Conservation (phyloP, 768 basidiomycete species). For the Suillus occidentalis region DNA sequence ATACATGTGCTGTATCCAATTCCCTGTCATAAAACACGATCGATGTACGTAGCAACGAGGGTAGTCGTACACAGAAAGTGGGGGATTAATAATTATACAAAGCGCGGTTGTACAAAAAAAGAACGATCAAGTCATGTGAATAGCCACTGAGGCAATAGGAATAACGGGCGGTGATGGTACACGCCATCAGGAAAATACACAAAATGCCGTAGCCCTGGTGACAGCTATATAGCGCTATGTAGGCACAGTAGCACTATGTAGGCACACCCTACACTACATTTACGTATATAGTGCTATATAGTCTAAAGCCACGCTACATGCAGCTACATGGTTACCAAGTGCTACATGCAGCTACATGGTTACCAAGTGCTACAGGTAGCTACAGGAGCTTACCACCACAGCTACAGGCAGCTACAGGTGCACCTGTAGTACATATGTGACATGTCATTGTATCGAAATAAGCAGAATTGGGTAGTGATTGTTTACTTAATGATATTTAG, state of each 20-base stretch:
- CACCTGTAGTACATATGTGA: too few relatives aligned
- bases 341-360: background rate
- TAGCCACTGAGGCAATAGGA: too few relatives aligned
- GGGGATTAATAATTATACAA: too few relatives aligned
- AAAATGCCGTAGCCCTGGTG: background rate
- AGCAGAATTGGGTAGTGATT: too few relatives aligned
- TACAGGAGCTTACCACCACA: too few relatives aligned
- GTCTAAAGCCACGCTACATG: background rate
- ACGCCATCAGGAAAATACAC: background rate
- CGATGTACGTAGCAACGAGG: background rate
- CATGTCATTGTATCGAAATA: too few relatives aligned
- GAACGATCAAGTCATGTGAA: too few relatives aligned
- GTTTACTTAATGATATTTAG: too few relatives aligned
- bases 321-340: background rate
- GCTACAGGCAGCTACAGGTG: too few relatives aligned
- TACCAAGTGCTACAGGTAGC: background rate
- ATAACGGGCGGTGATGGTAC: background rate
- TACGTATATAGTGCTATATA: background rate
- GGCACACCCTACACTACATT: background rate
- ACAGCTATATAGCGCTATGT: background rate
- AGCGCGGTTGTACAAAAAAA: background rate
- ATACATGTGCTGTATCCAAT: background rate
- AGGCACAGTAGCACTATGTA: slow-evolving; percentile 1
- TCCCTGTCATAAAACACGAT: background rate
- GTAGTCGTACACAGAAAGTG: background rate